phyloP scores from a whole-genome alignment of 306 rosid genomes.

The Carpinus viminea region DNA sequence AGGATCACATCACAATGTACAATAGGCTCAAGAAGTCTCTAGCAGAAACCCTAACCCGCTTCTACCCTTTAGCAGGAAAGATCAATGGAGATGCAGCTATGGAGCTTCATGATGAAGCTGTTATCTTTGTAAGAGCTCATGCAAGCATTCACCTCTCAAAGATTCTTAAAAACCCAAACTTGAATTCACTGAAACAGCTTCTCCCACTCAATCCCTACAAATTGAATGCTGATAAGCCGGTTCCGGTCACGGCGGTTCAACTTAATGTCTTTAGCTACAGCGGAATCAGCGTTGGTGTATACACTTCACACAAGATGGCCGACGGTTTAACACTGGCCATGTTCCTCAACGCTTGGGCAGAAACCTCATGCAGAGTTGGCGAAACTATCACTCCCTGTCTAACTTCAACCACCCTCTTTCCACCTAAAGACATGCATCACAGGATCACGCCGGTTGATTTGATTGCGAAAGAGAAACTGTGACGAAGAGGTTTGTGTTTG shows the following conservation, averaged over 20 bases:
- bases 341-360: slow-evolving; percentile 23
- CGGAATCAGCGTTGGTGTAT: slow-evolving; percentile 15
- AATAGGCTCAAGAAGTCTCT: neutral
- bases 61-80: slow-evolving; percentile 28
- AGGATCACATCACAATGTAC: neutral
- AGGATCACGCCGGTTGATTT: neutral
- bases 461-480: slow-evolving; percentile 4
- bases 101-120: slow-evolving; percentile 8
- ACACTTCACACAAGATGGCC: slow-evolving; percentile 22
- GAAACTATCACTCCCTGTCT: slow-evolving; percentile 4
- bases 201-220: slow-evolving; percentile 24
- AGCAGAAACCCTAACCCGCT: slow-evolving; percentile 13
- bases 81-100: neutral
- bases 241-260: slow-evolving; percentile 16
- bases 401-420: slow-evolving; percentile 11
- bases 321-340: slow-evolving; percentile 13
- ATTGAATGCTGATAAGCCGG: neutral
- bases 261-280: slow-evolving; percentile 7
- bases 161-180: slow-evolving; percentile 5
- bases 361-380: neutral
- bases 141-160: slow-evolving; percentile 4
- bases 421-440: neutral
- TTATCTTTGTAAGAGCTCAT: slow-evolving; percentile 3
- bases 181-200: slow-evolving; percentile 6
- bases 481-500: slow-evolving; percentile 17